Evolutionary conservation across 495 filamentous ascomycete species (phyloP), one percentile per base, ranked within the genome.

Genomic region (Diplogelasinospora grovesii): DNA sequence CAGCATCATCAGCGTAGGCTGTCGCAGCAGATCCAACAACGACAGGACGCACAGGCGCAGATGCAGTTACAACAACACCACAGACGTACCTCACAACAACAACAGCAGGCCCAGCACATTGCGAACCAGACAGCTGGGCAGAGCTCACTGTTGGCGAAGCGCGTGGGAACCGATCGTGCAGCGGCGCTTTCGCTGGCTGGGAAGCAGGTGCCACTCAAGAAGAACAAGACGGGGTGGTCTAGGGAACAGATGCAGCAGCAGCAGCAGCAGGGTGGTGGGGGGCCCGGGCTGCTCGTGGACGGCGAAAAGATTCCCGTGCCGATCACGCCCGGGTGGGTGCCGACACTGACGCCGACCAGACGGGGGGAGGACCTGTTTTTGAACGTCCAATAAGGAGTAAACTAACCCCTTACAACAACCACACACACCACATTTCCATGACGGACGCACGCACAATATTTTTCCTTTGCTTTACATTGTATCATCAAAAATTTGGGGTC

Each of bases 261-360:
- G 14, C 29, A 23, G 22, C 21, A 4, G 1, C 4, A 15, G 26
- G 14, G 2, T 11, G 4, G 14, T 9, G 9, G 31, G 37, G 35
- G 25, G 26, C 41, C 41, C 9, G 8, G 35, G 22, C 14, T 23
- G 14, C 29, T 19, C 8, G 27, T 8, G 4, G n/a, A 11, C 8
- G 22, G 15, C 45, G 43, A 6, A 15, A 50, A 10, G 22, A 23
- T 14, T 8, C 23, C 16, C 8, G 28, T 66, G 27, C 70, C 73
- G 1, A 55, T 52, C 11, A 75, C 71, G 25, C 71, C 72, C 0
- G 66, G 60, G 1, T 76, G 72, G 70, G 54, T 65, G 44, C 68
- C 72, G n/a, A 56, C 63, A 48, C 34, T 71, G 47, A 71, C 66
- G 44, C 68, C 68, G 6, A 70, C 64, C 31, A 56, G 65, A 45